These are phyloP conservation scores for Plasmodium gallinaceum DNA, from an alignment of 169 alveolate species.

Conservation along the genomic window DNA sequence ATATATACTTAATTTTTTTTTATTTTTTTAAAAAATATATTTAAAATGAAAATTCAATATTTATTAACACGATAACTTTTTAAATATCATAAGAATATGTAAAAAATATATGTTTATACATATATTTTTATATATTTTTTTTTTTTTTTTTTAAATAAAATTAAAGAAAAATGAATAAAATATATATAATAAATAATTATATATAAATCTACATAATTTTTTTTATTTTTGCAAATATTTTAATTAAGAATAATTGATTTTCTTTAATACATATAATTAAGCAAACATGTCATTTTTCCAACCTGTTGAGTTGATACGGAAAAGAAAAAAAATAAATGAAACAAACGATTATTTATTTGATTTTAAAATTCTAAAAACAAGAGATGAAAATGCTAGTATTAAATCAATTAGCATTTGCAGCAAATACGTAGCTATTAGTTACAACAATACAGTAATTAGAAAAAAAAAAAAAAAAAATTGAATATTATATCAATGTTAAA, in stretches of 20 bases:
- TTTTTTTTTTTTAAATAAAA: neutral
- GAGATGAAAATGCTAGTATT: conserved; percentile 24
- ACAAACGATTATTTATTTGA: conserved; percentile 25
- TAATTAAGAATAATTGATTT: neutral
- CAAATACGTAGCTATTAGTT: conserved; percentile 52
- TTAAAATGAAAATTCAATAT: too few species aligned
- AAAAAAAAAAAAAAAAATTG: neutral
- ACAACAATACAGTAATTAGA: conserved; percentile 35
- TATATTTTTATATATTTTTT: neutral
- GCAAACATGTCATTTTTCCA: conserved; percentile 39
- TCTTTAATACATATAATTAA: neutral
- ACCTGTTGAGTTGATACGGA: conserved; percentile 27
- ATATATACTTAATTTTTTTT: too few species aligned
- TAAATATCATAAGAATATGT: too few species aligned
- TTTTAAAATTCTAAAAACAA: conserved; percentile 28
- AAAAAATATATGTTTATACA: too few species aligned
- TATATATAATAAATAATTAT: neutral
- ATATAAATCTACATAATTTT: conserved; percentile 2
- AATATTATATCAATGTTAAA: neutral
- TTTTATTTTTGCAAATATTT: neutral
- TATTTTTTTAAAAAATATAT: too few species aligned
- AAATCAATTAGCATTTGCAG: conserved; percentile 57
- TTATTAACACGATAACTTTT: too few species aligned
- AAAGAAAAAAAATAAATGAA: conserved; percentile 7
- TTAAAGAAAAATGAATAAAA: neutral